Conservation (phyloP, 805 yeast genomes). For the Metschnikowia borealis region DNA sequence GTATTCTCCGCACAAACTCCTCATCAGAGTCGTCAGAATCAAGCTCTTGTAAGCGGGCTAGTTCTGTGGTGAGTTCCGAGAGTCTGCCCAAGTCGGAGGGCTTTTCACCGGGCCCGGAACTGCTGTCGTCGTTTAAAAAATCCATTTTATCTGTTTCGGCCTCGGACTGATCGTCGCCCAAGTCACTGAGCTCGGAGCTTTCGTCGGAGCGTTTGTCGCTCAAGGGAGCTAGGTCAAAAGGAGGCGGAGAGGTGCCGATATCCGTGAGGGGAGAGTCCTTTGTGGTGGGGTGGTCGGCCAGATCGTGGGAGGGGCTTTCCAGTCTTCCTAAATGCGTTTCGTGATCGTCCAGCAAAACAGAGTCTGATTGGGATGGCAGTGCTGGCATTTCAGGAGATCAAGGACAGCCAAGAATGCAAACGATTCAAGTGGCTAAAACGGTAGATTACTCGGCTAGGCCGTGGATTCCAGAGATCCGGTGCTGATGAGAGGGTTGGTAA, state of each 20-base stretch:
- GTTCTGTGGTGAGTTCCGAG: slow-evolving; percentile 36
- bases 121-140: slow-evolving; percentile 35
- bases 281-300: slow-evolving; percentile 13
- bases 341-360: slow-evolving; percentile 3
- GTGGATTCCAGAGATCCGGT: not conserved
- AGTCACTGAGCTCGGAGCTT: slow-evolving; percentile 45
- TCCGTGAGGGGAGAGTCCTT: slow-evolving; percentile 41
- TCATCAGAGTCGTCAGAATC: slow-evolving; percentile 31
- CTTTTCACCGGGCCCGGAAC: slow-evolving; percentile 18
- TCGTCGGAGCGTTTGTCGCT: slow-evolving; percentile 19
- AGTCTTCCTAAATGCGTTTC: slow-evolving; percentile 2
- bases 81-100: slow-evolving; percentile 36
- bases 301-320: slow-evolving; percentile 2
- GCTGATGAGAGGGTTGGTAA: not conserved
- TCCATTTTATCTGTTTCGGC: slow-evolving; percentile 92
- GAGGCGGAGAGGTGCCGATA: slow-evolving; percentile 39
- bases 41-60: slow-evolving; percentile 38
- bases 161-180: slow-evolving; percentile 67
- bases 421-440: not conserved
- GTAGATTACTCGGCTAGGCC: not conserved
- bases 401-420: not conserved
- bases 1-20: slow-evolving; percentile 4
- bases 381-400: slow-evolving; percentile 1
- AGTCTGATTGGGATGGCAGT: slow-evolving; percentile 3
- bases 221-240: slow-evolving; percentile 25